phyloP scores from a whole-genome alignment of 345 rosid genomes.

The Bruguiera sexangula region DNA sequence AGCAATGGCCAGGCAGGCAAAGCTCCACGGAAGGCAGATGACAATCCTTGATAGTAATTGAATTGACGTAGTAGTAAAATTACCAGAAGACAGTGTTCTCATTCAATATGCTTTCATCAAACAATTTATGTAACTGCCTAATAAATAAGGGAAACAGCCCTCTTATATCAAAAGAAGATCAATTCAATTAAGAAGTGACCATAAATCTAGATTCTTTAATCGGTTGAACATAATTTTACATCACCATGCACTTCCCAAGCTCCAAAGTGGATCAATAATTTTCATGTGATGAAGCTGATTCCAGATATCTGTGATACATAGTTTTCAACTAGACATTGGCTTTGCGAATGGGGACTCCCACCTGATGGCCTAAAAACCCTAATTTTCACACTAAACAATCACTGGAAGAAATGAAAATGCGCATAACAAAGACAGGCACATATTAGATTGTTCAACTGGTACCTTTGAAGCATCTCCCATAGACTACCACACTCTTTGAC shows the following conservation, averaged over 20 bases:
- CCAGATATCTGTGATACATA: background rate
- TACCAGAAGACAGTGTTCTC: too few species aligned
- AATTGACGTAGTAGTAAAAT: constrained; percentile 7
- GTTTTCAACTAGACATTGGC: background rate
- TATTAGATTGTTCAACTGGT: constrained; percentile 17
- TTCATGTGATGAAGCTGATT: too few species aligned
- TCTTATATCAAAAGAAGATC: too few species aligned
- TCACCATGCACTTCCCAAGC: too few species aligned
- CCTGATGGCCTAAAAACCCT: background rate
- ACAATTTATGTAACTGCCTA: background rate
- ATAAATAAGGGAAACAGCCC: background rate
- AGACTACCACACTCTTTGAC: constrained; percentile 65
- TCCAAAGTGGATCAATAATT: too few species aligned
- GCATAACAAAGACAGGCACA: background rate
- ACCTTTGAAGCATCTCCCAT: constrained; percentile 85
- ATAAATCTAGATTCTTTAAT: too few species aligned
- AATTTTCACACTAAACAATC: background rate
- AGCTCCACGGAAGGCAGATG: background rate
- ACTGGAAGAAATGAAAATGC: background rate
- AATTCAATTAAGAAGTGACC: too few species aligned
- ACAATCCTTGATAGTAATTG: background rate
- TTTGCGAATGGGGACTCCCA: background rate
- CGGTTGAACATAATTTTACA: too few species aligned
- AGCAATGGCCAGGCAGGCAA: background rate
- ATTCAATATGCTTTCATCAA: background rate